Evolutionary conservation across 1,139 yeast genomes (phyloP), one percentile per base, ranked within the genome.

Genomic region (Blastobotrys apis): DNA sequence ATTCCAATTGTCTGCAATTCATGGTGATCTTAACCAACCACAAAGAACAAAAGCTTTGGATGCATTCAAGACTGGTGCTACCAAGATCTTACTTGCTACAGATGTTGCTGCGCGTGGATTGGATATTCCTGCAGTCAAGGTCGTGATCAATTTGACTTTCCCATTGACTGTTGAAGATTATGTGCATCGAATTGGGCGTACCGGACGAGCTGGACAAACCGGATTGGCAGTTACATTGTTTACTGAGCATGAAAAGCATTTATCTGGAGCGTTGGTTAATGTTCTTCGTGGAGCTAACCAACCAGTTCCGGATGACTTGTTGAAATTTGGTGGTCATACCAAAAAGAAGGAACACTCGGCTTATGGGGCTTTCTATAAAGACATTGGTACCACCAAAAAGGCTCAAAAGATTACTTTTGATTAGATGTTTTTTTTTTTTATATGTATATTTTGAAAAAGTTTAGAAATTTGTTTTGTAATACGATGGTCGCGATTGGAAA

Each of bases 71-170:
- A 65, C 74, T 26, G 98, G 98, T 34, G 75, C 75, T 43, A 75
- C 84, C 49, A 82, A 77, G 58, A 71, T 92, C 45, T 69, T 92
- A 62, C 74, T 92, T 57, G 99, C 99, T 30, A 92, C 99, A 1
- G 98, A 94, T 71, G 99, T 92, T 45, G 99, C 99, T 37, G 98
- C 98, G 29, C 80, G 99, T 71, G 99, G 99, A 52, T 76, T 92
- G 56, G 99, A 92, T 67, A 92, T 92, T 57, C 98, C 99, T 41
- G 87, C 94, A 57, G 99, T 92, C 54, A 92, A 90, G 66, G 86
- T 88, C 25, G 99, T 92, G 39, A 88, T 92, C 64, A 92, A 92
- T 66, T 74, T 94, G 66, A 92, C 98, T 3, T 92, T 92, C 81
- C 99, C 99, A 41, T 76, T 94, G 58, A 92, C 98, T 0, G 94